phyloP scores from a whole-genome alignment of 345 rosid species.

The Toxicodendron radicans region DNA sequence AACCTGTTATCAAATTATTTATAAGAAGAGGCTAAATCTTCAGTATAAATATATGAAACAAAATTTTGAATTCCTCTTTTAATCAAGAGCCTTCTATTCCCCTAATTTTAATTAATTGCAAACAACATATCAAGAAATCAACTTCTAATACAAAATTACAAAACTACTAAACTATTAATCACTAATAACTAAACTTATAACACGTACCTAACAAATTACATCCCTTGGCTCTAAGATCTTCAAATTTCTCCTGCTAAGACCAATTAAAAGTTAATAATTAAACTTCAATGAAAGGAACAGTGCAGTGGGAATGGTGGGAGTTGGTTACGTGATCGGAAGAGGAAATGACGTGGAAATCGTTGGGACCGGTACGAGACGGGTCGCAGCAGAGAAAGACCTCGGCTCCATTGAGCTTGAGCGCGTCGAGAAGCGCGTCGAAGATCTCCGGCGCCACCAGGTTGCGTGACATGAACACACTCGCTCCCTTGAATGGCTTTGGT shows the following conservation, averaged over 20 bases:
- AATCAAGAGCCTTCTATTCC: background rate
- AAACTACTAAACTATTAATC: background rate
- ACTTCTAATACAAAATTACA: background rate
- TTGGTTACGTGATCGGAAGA: conserved; percentile 63
- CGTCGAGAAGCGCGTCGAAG: conserved; percentile 81
- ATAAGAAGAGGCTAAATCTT: background rate
- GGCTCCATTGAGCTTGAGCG: conserved; percentile 81
- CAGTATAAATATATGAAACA: background rate
- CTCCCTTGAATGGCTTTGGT: conserved; percentile 63
- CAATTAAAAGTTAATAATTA: background rate
- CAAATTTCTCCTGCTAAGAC: conserved; percentile 78
- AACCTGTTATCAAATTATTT: background rate
- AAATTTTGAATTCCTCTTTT: background rate
- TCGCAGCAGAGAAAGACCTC: conserved; percentile 88
- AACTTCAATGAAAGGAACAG: background rate
- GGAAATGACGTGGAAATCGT: conserved; percentile 80
- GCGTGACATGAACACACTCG: conserved; percentile 80
- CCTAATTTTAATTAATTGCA: background rate
- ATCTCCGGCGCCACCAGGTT: conserved; percentile 86
- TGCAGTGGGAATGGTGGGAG: conserved; percentile 20
- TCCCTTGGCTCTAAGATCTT: conserved; percentile 75
- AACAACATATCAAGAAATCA: background rate
- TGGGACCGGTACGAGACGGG: conserved; percentile 71
- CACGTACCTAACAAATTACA: conserved; percentile 75
- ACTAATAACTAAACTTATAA: background rate